phyloP scores from a whole-genome alignment of 108 stramenopile genomes.

The Ochromonas danica region DNA sequence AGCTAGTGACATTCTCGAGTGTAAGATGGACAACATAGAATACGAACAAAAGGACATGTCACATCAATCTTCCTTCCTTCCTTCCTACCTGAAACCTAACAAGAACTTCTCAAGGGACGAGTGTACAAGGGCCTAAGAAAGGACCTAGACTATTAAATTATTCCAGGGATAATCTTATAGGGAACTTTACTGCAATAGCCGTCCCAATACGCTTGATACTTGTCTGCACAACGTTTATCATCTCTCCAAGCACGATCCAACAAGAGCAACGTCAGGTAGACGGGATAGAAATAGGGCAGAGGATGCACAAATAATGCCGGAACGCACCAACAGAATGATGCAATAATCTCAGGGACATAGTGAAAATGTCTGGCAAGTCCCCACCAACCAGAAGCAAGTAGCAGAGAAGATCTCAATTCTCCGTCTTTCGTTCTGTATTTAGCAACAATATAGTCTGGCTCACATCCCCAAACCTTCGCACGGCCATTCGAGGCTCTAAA shows the following conservation, averaged over 20 bases:
- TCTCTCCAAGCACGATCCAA: constrained; percentile 92
- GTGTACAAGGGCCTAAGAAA: too few relatives aligned
- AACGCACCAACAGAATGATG: constrained; percentile 82
- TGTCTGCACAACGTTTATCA: constrained; percentile 81
- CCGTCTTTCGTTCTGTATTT: constrained; percentile 72
- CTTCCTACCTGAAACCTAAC: too few relatives aligned
- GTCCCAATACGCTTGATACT: constrained; percentile 94
- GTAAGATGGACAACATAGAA: too few relatives aligned
- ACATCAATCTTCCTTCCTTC: too few relatives aligned
- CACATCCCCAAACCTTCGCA: constrained; percentile 79
- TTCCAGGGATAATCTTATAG: constrained; percentile 60
- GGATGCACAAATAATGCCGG: constrained; percentile 64
- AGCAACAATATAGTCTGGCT: constrained; percentile 79
- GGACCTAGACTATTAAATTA: too few relatives aligned
- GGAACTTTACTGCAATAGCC: constrained; percentile 76
- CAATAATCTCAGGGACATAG: constrained; percentile 87
- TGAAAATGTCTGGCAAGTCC: constrained; percentile 92
- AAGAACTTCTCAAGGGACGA: too few relatives aligned
- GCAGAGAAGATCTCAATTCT: constrained; percentile 69
- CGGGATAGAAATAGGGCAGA: constrained; percentile 83
- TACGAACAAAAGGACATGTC: too few relatives aligned
- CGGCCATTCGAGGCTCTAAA: constrained; percentile 79
- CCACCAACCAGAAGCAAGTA: constrained; percentile 80
- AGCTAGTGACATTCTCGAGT: too few relatives aligned
- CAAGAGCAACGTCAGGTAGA: constrained; percentile 84